Percentiles rank a stretch among this genome's conserved stretches.
Evolutionary conservation across 2,329 filamentous ascomycete species (phyloP).

Genomic region (Ascochyta lentis): DNA sequence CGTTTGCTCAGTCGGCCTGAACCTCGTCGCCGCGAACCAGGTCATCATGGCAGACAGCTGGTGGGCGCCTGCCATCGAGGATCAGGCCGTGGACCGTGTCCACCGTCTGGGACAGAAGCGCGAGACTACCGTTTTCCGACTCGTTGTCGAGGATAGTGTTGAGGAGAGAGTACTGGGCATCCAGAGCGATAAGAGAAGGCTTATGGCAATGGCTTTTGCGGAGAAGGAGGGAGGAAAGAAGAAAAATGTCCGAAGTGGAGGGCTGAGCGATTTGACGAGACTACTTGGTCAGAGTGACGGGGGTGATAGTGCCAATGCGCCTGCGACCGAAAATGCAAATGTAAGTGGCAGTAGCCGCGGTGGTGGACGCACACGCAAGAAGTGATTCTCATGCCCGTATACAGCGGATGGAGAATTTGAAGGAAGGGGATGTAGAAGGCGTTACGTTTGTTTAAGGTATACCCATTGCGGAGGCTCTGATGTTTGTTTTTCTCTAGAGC

Average conservation of each 20-base stretch:
- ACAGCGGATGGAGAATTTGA: not conserved
- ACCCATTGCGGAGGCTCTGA: not conserved
- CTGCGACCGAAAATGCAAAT: not conserved
- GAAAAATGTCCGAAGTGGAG: constrained; percentile 51
- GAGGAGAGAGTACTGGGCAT: constrained; percentile 82
- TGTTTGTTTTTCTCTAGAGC: too few species aligned
- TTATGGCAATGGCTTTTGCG: constrained; percentile 80
- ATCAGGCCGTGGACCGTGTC: constrained; percentile 88
- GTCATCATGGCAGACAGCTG: constrained; percentile 84
- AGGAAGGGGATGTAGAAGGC: not conserved
- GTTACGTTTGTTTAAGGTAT: not conserved
- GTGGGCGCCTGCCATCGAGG: constrained; percentile 92
- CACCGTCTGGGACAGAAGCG: constrained; percentile 84
- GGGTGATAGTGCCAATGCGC: not conserved
- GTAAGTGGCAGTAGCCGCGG: not conserved
- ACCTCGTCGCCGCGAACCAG: constrained; percentile 84
- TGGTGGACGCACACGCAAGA: not conserved
- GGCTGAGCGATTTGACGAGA: constrained; percentile 53
- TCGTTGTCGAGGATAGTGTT: constrained; percentile 80
- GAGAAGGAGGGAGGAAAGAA: constrained; percentile 70
- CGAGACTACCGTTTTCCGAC: constrained; percentile 77
- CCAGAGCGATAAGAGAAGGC: constrained; percentile 77
- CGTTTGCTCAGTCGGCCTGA: constrained; percentile 85
- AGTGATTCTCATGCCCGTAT: not conserved
- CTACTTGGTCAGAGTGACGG: constrained; percentile 40